These are phyloP conservation scores for Monosporozyma yasuniensis DNA, from an alignment of 805 yeast genomes.

Conservation along the genomic window DNA sequence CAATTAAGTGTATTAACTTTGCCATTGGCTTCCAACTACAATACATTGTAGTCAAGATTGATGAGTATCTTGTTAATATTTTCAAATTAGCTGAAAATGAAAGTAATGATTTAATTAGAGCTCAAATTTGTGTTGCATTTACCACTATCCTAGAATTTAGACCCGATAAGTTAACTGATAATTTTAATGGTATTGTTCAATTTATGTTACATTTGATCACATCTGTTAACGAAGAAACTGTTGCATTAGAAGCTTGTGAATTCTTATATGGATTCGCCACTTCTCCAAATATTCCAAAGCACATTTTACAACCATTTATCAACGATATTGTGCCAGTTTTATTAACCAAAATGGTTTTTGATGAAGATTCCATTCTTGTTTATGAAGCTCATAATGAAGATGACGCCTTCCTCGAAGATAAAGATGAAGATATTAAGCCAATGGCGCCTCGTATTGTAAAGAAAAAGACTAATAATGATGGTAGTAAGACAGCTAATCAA, in stretches of 20 bases:
- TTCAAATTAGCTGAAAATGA: constrained; percentile 60
- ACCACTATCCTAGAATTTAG: constrained; percentile 60
- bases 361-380: constrained; percentile 66
- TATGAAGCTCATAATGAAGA: constrained; percentile 55
- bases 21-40: constrained; percentile 65
- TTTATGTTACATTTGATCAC: constrained; percentile 76
- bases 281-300: constrained; percentile 43
- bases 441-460: constrained; percentile 57
- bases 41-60: constrained; percentile 53
- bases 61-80: constrained; percentile 52
- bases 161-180: constrained; percentile 74
- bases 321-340: constrained; percentile 65
- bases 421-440: constrained; percentile 82
- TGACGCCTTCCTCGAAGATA: constrained; percentile 70
- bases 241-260: constrained; percentile 89
- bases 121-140: constrained; percentile 72
- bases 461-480: constrained; percentile 36
- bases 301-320: constrained; percentile 48
- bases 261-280: constrained; percentile 72
- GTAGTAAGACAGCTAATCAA: constrained; percentile 42
- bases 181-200: constrained; percentile 75
- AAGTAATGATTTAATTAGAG: constrained; percentile 48
- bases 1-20: constrained; percentile 67
- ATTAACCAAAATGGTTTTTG: constrained; percentile 75
- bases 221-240: constrained; percentile 50